phyloP scores from a whole-genome alignment of 345 rosid genomes.

The Lumnitzera littorea region DNA sequence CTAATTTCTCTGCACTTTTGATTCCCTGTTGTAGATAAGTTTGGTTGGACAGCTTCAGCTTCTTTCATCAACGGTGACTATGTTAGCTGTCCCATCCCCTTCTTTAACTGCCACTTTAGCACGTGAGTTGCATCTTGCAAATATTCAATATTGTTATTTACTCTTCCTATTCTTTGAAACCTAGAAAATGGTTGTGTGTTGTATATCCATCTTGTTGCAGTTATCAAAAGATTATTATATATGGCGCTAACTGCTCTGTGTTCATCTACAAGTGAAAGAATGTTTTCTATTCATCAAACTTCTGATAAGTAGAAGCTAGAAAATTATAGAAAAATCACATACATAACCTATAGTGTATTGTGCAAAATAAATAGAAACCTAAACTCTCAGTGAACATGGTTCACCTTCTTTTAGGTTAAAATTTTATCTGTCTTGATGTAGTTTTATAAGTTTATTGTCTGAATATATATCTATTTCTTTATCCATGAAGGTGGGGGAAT shows the following conservation, averaged over 20 bases:
- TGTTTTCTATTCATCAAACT: too few relatives aligned
- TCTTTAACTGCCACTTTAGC: conserved; percentile 92
- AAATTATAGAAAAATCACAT: too few relatives aligned
- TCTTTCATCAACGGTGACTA: conserved; percentile 88
- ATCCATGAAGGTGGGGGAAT: conserved; percentile 73
- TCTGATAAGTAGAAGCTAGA: too few relatives aligned
- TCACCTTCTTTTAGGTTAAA: too few relatives aligned
- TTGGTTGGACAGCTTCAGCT: conserved; percentile 88
- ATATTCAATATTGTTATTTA: background rate
- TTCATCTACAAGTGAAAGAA: background rate
- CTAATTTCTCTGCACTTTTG: too few relatives aligned
- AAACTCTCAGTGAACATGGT: too few relatives aligned
- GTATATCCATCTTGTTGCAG: too few relatives aligned
- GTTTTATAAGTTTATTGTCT: background rate
- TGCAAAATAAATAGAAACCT: too few relatives aligned
- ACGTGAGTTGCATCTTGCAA: conserved; percentile 48
- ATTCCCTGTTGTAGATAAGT: conserved; percentile 50
- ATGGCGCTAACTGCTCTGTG: background rate
- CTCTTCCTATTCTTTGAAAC: conserved; percentile 3
- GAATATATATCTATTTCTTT: background rate
- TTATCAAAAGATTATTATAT: too few relatives aligned
- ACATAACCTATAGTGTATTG: too few relatives aligned
- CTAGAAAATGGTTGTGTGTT: too few relatives aligned
- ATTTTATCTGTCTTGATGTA: too few relatives aligned
- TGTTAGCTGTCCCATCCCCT: conserved; percentile 93